phyloP scores from a whole-genome alignment of 2,329 filamentous ascomycete species.

The Trichoderma gracile region DNA sequence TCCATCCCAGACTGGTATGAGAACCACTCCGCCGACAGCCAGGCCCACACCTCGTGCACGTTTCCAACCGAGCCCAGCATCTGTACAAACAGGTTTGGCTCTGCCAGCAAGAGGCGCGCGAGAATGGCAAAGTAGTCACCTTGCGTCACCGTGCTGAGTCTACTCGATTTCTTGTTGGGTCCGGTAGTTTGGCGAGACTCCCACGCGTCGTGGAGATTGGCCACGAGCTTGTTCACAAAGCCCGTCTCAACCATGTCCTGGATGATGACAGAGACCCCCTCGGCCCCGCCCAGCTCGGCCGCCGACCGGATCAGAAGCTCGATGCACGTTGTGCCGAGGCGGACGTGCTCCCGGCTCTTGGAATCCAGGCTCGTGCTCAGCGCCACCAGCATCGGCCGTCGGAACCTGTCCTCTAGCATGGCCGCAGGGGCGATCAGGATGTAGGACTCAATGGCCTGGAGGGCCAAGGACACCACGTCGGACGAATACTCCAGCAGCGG shows the following conservation, averaged over 20 bases:
- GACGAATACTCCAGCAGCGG: slow-evolving; percentile 67
- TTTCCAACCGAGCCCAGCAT: slow-evolving; percentile 52
- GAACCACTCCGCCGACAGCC: slow-evolving; percentile 67
- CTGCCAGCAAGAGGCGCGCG: slow-evolving; percentile 72
- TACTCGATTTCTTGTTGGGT: slow-evolving; percentile 68
- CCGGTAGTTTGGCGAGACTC: slow-evolving; percentile 80
- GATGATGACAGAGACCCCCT: slow-evolving; percentile 63
- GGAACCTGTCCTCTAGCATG: slow-evolving; percentile 59
- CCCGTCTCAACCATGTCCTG: slow-evolving; percentile 65
- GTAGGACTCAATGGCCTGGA: slow-evolving; percentile 70
- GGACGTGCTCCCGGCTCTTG: slow-evolving; percentile 58
- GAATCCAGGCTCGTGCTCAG: slow-evolving; percentile 53
- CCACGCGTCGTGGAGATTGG: slow-evolving; percentile 66
- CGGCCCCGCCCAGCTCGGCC: slow-evolving; percentile 59
- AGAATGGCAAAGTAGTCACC: slow-evolving; percentile 85
- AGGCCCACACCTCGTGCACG: slow-evolving; percentile 57
- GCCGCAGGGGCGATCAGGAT: slow-evolving; percentile 68
- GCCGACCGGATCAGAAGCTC: slow-evolving; percentile 67
- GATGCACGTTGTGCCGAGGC: slow-evolving; percentile 60
- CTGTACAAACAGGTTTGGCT: slow-evolving; percentile 66
- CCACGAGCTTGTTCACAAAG: slow-evolving; percentile 64
- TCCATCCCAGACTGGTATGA: slow-evolving; percentile 67
- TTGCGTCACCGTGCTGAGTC: slow-evolving; percentile 73
- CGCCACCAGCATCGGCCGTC: slow-evolving; percentile 51
- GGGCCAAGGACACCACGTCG: slow-evolving; percentile 60